phyloP scores from a whole-genome alignment of 441 rosid species.

The Pelargonium citronellum region DNA sequence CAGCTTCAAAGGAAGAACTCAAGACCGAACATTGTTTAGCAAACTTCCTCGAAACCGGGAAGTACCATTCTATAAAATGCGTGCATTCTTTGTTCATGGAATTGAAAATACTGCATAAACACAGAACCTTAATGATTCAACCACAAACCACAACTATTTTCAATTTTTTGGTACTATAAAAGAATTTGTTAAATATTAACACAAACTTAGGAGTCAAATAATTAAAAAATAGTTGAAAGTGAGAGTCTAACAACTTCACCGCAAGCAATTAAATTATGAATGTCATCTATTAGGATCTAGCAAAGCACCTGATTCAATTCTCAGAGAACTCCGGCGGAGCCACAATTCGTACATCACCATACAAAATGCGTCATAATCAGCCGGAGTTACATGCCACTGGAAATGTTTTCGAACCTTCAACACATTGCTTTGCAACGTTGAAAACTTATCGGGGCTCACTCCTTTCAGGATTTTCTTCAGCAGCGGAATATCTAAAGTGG shows the following conservation, averaged over 20 bases:
- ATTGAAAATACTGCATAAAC: too few relatives aligned
- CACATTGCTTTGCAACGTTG: slow-evolving; percentile 34
- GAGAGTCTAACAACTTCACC: neutral
- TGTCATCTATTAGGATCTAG: neutral
- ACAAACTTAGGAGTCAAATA: neutral
- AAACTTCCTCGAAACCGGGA: too few relatives aligned
- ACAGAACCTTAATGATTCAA: too few relatives aligned
- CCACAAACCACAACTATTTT: too few relatives aligned
- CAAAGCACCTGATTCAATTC: slow-evolving; percentile 21
- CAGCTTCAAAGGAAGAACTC: too few relatives aligned
- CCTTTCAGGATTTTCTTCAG: slow-evolving; percentile 44
- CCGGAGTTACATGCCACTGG: slow-evolving; percentile 43
- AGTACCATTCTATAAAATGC: too few relatives aligned
- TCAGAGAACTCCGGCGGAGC: slow-evolving; percentile 45
- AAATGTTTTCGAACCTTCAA: slow-evolving; percentile 54
- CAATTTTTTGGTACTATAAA: too few relatives aligned
- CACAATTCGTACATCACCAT: slow-evolving; percentile 60
- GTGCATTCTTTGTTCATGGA: too few relatives aligned
- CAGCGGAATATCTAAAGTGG: slow-evolving; percentile 47
- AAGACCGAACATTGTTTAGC: too few relatives aligned
- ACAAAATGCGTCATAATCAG: slow-evolving; percentile 47
- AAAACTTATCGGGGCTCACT: slow-evolving; percentile 27
- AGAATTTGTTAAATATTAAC: too few relatives aligned
- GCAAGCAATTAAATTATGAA: neutral
- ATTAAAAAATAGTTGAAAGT: neutral